Percentiles rank a stretch among this genome's conserved stretches.
Conservation (phyloP, 805 yeast species). For the Yarrowia hollandica region DNA sequence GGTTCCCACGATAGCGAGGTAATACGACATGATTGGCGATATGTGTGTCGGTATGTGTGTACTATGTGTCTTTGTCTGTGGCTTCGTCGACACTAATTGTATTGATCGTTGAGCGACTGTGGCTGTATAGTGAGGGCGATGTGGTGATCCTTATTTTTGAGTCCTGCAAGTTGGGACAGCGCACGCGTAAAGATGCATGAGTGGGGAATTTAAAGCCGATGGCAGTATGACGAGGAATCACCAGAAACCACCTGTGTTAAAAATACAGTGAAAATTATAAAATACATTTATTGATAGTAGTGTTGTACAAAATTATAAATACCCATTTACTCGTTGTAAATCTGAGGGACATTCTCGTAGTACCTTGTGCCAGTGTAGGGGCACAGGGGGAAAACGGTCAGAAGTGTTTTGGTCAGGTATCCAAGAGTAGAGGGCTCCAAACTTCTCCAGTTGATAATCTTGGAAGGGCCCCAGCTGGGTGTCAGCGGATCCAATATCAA, state of each 20-base stretch:
- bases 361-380: conserved; percentile 15
- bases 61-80: conserved; percentile 45
- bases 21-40: conserved; percentile 47
- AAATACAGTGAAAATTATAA: no score
- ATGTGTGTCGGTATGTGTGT: background rate
- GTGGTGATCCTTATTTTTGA: background rate
- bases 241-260: no score
- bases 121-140: background rate
- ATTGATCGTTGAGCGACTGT: no score
- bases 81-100: background rate
- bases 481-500: conserved; percentile 21
- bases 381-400: conserved; percentile 18
- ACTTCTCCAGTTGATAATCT: conserved; percentile 25
- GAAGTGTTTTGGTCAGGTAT: conserved; percentile 9
- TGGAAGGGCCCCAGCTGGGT: conserved; percentile 25
- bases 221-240: no score
- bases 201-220: no score
- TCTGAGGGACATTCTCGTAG: conserved; percentile 17
- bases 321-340: background rate
- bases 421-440: conserved; percentile 5
- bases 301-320: background rate
- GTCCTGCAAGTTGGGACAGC: conserved; percentile 23
- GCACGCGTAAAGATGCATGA: background rate
- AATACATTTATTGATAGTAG: background rate
- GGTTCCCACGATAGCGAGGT: conserved; percentile 84